Conservation (phyloP, 139 green algal genomes). For the Micractinium conductrix region DNA sequence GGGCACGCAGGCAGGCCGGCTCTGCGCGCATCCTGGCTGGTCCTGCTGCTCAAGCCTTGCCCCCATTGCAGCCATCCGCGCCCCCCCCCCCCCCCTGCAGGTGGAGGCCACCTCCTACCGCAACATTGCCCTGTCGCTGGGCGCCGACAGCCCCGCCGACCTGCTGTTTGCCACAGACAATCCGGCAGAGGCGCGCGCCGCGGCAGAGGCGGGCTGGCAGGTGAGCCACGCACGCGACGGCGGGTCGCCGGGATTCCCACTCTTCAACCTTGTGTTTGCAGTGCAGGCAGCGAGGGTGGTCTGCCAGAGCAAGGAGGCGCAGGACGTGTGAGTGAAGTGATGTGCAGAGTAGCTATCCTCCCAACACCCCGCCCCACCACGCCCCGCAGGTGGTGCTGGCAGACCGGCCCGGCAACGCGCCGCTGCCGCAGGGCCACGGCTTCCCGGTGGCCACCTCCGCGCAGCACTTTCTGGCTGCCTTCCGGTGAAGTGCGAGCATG, state of each 20-base stretch:
- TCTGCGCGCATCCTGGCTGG: background rate
- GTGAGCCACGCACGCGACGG: too few species aligned
- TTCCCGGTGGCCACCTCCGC: conserved; percentile 68
- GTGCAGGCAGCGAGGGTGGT: too few species aligned
- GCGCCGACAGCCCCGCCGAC: conserved; percentile 64
- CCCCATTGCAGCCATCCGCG: background rate
- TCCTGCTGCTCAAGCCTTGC: background rate
- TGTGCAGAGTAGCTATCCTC: too few species aligned
- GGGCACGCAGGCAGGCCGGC: background rate
- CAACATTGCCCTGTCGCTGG: conserved; percentile 87
- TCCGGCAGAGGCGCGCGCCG: conserved; percentile 82
- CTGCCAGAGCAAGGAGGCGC: too few species aligned
- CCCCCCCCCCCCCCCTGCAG: conserved; percentile 23
- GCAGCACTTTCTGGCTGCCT: conserved; percentile 50
- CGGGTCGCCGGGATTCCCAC: too few species aligned
- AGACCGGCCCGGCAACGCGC: conserved; percentile 80
- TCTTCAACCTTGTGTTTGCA: too few species aligned
- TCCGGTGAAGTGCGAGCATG: background rate
- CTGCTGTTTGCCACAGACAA: conserved; percentile 93
- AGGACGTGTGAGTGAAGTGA: too few species aligned
- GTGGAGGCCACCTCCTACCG: conserved; percentile 72
- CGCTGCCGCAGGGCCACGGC: conserved; percentile 61
- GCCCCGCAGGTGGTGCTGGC: conserved; percentile 82
- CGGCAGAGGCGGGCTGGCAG: conserved; percentile 77
- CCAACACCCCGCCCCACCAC: too few species aligned